Evolutionary conservation across 1,284 basidiomycete genomes (phyloP), one percentile per base, ranked within the genome.

Genomic region (Leccinum pachyderme): DNA sequence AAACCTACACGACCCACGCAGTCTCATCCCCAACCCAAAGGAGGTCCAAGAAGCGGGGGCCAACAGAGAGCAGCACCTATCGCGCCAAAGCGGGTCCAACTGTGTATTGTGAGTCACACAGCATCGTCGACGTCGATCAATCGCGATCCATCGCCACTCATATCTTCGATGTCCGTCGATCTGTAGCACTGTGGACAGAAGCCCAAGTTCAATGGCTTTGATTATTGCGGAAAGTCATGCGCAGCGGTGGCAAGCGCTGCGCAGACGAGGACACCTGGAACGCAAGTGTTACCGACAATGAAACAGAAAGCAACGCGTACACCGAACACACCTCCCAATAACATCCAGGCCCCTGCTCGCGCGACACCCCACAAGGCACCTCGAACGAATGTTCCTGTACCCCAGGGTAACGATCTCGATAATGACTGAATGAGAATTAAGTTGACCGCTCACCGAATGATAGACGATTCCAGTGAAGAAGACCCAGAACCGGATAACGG

Each of bases 221-320:
- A 70, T 53, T 71, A 71, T 58, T 73, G 68, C 37, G 59, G 67
- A n/a, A 70, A 63, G 53, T 67, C 60, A 22, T 71, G 71, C 50
- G 71, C 71, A 5, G 58, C 69, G 2, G 57, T 61, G 11, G 70
- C 67, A 4, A 37, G 47, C 22, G 18, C 48, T 6, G 52, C 44
- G 12, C 68, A 57, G 43, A 47, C 48, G 44, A 69, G 58, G 54
- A 61, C 51, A 50, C 48, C 56, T 12, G 31, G 52, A 41, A 31
- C 49, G 6, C 61, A 65, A 35, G 54, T 50, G 50, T 43, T 29
- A 28, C 4, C 58, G 8, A 43, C 50, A n/a, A 51, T 55, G 22
- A 73, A 59, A 43, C 69, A 58, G 37, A 69, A 61, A 28, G 52
- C 55, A 24, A 47, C 46, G 31, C 57, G 24, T 33, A 11, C 29